phyloP scores from a whole-genome alignment of 208 protist genomes.

The Trypanosoma scelopori region DNA sequence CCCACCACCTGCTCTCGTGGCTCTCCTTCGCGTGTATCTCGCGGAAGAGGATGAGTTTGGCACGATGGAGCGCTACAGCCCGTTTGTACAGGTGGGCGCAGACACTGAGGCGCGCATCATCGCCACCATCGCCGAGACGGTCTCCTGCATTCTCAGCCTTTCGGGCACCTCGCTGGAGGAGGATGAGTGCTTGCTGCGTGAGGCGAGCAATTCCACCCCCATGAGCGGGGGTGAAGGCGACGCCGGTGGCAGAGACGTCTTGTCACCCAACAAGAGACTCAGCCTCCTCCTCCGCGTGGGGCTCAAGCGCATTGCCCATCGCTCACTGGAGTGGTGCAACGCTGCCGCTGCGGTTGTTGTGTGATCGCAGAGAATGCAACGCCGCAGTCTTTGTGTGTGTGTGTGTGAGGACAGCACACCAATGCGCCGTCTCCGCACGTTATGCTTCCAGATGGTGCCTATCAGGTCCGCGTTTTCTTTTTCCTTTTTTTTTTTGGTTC shows the following conservation, averaged over 20 bases:
- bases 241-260: slow-evolving; percentile 17
- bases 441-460: background rate
- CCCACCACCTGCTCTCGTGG: slow-evolving; percentile 61
- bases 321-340: slow-evolving; percentile 55
- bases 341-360: background rate
- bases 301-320: slow-evolving; percentile 69
- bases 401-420: background rate
- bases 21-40: slow-evolving; percentile 75
- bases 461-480: background rate
- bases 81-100: slow-evolving; percentile 49
- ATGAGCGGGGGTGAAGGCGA: slow-evolving; percentile 19
- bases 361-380: slow-evolving; percentile 11
- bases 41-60: slow-evolving; percentile 71
- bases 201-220: background rate
- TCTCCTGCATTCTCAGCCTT: slow-evolving; percentile 52
- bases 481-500: background rate
- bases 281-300: slow-evolving; percentile 63
- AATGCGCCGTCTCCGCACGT: background rate
- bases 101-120: slow-evolving; percentile 61
- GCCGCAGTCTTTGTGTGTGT: background rate
- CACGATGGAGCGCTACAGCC: slow-evolving; percentile 54
- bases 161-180: slow-evolving; percentile 71
- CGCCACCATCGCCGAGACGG: slow-evolving; percentile 42
- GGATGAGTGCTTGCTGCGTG: slow-evolving; percentile 43
- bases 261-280: slow-evolving; percentile 42